These are phyloP conservation scores for Candida nitratophila DNA, from an alignment of 805 yeast genomes.

Conservation along the genomic window DNA sequence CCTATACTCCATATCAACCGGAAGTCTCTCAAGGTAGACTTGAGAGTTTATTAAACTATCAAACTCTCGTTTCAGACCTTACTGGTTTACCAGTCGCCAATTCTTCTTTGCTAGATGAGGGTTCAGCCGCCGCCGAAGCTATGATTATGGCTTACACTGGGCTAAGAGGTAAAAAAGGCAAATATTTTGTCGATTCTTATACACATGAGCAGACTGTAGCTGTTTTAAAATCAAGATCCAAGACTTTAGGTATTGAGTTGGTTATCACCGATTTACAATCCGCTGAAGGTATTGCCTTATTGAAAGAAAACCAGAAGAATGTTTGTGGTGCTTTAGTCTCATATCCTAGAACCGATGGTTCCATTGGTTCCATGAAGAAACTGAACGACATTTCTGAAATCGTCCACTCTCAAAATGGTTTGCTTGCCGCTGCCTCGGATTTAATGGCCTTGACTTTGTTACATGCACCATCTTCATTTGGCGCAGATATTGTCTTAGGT, in stretches of 20 bases:
- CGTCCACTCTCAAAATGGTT: constrained; percentile 65
- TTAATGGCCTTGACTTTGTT: constrained; percentile 80
- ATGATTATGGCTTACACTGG: constrained; percentile 75
- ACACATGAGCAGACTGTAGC: constrained; percentile 82
- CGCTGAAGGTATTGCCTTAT: constrained; percentile 26
- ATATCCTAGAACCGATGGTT: constrained; percentile 86
- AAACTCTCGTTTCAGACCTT: constrained; percentile 83
- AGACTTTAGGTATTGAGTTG: constrained; percentile 61
- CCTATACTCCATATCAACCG: constrained; percentile 97
- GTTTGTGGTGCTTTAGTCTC: constrained; percentile 83
- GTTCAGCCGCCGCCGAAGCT: constrained; percentile 97
- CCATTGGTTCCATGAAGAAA: constrained; percentile 40
- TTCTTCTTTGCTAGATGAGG: constrained; percentile 93
- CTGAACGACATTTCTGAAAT: constrained; percentile 52
- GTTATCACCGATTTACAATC: constrained; percentile 48
- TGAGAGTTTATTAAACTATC: constrained; percentile 84
- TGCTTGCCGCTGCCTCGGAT: constrained; percentile 86
- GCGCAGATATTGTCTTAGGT: constrained; percentile 92
- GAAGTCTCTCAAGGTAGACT: constrained; percentile 96
- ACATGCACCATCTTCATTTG: constrained; percentile 76
- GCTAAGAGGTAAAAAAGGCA: constrained; percentile 56
- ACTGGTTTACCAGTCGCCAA: constrained; percentile 95
- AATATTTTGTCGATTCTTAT: constrained; percentile 66
- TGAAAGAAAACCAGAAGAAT: constrained; percentile 26
- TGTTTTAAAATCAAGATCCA: constrained; percentile 75